These are phyloP conservation scores for Hanseniaspora vineae DNA, from an alignment of 805 yeast genomes.

Conservation along the genomic window DNA sequence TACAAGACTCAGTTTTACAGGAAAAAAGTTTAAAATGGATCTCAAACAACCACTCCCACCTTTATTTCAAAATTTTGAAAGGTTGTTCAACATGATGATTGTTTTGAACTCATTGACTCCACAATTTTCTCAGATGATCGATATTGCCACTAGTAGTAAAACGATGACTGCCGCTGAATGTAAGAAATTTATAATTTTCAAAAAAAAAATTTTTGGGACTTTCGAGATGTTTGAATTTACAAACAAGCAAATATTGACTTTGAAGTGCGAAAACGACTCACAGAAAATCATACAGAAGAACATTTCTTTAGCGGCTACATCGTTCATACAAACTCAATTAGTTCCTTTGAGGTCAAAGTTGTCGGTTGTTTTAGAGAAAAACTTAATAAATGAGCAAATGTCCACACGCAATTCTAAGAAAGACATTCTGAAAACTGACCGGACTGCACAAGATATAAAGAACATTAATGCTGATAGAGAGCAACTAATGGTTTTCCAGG, in stretches of 20 bases:
- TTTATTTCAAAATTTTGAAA: slow-evolving; percentile 29
- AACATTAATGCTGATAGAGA: slow-evolving; percentile 53
- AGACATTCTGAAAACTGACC: background rate
- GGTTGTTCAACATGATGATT: slow-evolving; percentile 26
- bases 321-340: slow-evolving; percentile 56
- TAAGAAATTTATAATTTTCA: slow-evolving; percentile 26
- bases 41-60: slow-evolving; percentile 21
- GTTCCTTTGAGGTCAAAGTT: slow-evolving; percentile 43
- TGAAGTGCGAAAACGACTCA: too few relatives aligned
- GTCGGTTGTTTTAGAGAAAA: background rate
- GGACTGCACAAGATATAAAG: slow-evolving; percentile 21
- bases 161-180: slow-evolving; percentile 11
- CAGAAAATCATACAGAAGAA: background rate
- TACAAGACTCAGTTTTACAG: slow-evolving; percentile 45
- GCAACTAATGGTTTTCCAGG: slow-evolving; percentile 74
- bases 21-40: slow-evolving; percentile 36
- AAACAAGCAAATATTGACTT: slow-evolving; percentile 13
- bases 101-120: slow-evolving; percentile 31
- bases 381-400: background rate
- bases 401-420: background rate
- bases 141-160: slow-evolving; percentile 21
- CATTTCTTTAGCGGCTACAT: slow-evolving; percentile 41
- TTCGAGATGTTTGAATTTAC: slow-evolving; percentile 39
- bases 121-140: slow-evolving; percentile 28
- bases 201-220: slow-evolving; percentile 34